Conservation (phyloP, 306 rosid species). For the Argentina anserina region DNA sequence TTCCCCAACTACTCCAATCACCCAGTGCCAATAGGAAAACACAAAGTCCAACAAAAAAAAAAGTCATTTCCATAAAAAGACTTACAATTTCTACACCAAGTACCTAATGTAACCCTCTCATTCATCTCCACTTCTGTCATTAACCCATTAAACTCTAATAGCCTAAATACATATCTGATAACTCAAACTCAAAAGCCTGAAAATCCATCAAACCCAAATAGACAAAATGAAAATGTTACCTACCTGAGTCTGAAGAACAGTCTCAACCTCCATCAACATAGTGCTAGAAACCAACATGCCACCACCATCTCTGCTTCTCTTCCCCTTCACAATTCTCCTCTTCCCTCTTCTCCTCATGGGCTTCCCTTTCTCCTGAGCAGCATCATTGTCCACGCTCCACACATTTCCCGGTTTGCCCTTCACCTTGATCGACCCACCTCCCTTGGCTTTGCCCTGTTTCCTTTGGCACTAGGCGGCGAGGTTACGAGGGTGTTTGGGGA, state of each 20-base stretch:
- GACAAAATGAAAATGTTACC: not conserved
- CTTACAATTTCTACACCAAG: not conserved
- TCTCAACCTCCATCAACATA: conserved; percentile 81
- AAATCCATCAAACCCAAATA: not conserved
- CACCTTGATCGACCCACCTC: conserved; percentile 17
- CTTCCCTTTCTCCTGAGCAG: conserved; percentile 32
- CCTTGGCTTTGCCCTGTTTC: conserved; percentile 27
- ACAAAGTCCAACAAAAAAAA: not conserved
- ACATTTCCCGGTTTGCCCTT: conserved; percentile 76
- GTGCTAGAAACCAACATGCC: conserved; percentile 62
- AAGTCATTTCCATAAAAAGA: not conserved
- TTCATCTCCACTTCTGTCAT: not conserved
- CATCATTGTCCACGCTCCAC: conserved; percentile 85
- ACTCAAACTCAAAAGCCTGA: not conserved
- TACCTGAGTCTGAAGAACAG: conserved; percentile 90
- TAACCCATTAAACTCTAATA: not conserved
- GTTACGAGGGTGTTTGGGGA: conserved; percentile 35
- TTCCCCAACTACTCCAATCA: not conserved
- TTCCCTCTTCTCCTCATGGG: conserved; percentile 27
- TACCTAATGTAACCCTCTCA: not conserved
- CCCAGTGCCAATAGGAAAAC: not conserved
- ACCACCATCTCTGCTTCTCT: conserved; percentile 35
- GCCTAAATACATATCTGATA: not conserved
- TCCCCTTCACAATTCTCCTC: conserved; percentile 42
- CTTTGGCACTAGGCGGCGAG: conserved; percentile 33